phyloP scores from a whole-genome alignment of 2,329 filamentous ascomycete genomes.

The Torrubiella hemipterigena region DNA sequence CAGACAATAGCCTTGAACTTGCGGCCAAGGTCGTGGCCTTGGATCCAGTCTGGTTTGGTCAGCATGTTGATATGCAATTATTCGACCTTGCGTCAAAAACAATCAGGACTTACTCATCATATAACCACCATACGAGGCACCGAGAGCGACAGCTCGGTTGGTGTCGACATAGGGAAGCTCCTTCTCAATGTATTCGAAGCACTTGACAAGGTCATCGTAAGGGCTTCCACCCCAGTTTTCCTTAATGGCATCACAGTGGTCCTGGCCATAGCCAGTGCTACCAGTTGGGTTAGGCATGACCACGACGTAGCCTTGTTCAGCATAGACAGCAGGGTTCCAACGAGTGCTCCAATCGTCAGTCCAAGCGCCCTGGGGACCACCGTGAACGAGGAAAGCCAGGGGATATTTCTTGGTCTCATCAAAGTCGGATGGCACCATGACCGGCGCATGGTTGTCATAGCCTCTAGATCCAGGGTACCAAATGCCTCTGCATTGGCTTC shows the following conservation, averaged over 20 bases:
- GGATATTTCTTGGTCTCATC: conserved; percentile 63
- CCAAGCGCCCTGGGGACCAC: conserved; percentile 72
- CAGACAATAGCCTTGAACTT: conserved; percentile 81
- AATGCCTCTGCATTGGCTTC: conserved; percentile 52
- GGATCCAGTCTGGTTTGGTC: conserved; percentile 61
- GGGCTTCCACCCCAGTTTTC: conserved; percentile 77
- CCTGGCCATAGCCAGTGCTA: conserved; percentile 71
- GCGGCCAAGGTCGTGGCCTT: conserved; percentile 70
- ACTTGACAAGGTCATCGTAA: conserved; percentile 70
- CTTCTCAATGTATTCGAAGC: conserved; percentile 60
- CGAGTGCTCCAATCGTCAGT: conserved; percentile 64
- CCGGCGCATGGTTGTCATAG: conserved; percentile 58
- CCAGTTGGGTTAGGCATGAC: conserved; percentile 76
- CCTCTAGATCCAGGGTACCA: conserved; percentile 55
- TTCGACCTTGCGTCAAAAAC: neutral
- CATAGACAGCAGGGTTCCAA: conserved; percentile 80
- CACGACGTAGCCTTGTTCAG: conserved; percentile 77
- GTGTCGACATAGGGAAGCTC: conserved; percentile 60
- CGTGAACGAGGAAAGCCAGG: conserved; percentile 68
- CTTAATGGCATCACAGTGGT: conserved; percentile 63
- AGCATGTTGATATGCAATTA: neutral
- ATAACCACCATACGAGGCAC: conserved; percentile 64
- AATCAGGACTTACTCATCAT: conserved; percentile 62
- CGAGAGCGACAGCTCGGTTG: conserved; percentile 56
- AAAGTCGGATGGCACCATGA: conserved; percentile 55